Evolutionary conservation across 2,329 filamentous ascomycete species (phyloP).

Genomic region (Cytospora piceae): DNA sequence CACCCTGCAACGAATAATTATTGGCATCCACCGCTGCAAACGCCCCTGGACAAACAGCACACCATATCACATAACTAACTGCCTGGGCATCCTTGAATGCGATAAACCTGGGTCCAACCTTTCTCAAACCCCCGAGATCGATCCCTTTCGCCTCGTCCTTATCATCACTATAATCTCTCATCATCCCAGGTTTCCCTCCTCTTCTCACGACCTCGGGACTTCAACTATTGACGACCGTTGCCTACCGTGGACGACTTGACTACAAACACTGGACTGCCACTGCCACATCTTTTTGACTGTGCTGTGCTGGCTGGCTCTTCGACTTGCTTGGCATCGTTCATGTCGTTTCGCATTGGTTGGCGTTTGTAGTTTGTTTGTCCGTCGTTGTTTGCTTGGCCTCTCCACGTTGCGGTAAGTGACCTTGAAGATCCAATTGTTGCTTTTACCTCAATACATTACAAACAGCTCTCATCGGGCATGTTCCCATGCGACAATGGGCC

Average conservation of each 20-base stretch:
- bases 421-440: not conserved
- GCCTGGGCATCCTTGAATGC: not conserved
- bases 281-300: not conserved
- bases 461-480: not conserved
- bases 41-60: not conserved
- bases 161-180: not conserved
- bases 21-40: not conserved
- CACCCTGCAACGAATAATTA: not conserved
- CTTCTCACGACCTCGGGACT: not conserved
- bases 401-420: not conserved
- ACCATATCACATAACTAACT: not conserved
- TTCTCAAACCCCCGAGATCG: not conserved
- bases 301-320: slow-evolving; percentile 1
- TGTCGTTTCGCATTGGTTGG: slow-evolving; percentile 17
- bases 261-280: not conserved
- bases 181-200: not conserved
- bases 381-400: not conserved
- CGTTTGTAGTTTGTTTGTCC: slow-evolving; percentile 17
- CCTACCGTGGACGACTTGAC: not conserved
- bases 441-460: not conserved
- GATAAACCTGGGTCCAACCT: not conserved
- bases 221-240: not conserved
- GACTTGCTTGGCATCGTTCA: not conserved
- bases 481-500: not conserved
- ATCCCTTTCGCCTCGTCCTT: not conserved